Base-by-base conservation (phyloP, 2,329 filamentous ascomycete species). In the Aschersonia sp. region DNA sequence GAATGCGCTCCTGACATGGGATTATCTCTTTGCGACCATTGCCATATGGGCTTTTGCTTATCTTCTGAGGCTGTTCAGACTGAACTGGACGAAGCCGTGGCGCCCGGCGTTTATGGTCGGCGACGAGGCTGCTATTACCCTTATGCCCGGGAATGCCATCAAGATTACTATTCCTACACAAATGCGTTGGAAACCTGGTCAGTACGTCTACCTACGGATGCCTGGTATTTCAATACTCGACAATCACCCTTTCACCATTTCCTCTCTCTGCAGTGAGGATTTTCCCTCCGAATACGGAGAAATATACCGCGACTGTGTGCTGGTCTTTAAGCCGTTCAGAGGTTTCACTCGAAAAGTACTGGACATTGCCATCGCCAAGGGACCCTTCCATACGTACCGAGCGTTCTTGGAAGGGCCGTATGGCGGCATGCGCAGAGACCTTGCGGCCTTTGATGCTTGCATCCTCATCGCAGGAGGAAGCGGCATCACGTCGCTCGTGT, bases 391-490 rank as follows among this genome's bases (percentile, higher is more conserved):
- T 61, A 94, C 87, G 0, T 96, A 95, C 60, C 80, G 87, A 10
- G 88, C 90, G 2, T 95, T 94, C 60, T 71, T 97, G 5, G 90
- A 97, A 59, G 90, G 90, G 0, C 92, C 92, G 0, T 97, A 97
- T 54, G 92, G 92, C 47, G 90, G 90, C 48, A 94, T 95, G 87
- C 82, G 86, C 51, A 78, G 88, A 47, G 85, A 90, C 52, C 75
- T 97, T 53, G 85, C 89, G 44, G 86, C 89, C 1, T 97, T 97
- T 57, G 90, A 97, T 54, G 90, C 90, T 14, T 88, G 92, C 47
- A 83, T 97, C 40, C 75, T 97, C 47, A 88, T 97, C 57, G 90
- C 90, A 0, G 92, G 92, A 45, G 92, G 92, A 42, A 95, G 87
- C 55, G 90, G 90, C 30, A 92, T 97, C 60, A 97, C 92, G 0